Evolutionary conservation across 2,329 filamentous ascomycete species (phyloP), one percentile per base, ranked within the genome.

Genomic region (Cordyceps farinosa): DNA sequence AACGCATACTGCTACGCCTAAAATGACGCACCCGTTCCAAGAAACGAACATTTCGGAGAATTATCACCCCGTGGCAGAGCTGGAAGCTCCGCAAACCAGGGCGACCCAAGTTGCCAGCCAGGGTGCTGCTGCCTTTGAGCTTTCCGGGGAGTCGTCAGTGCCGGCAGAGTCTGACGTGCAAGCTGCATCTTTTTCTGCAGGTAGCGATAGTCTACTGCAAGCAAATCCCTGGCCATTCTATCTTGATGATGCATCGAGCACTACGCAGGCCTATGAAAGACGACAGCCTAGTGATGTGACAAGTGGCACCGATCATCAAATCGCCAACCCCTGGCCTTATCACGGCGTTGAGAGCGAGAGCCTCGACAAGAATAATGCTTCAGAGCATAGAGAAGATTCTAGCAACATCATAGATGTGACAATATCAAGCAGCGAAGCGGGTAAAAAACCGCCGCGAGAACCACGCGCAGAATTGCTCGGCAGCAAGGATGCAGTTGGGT

Each of bases 311-410:
- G 48, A 50, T n/a, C 63, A 64, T 10, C 29, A 17, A 8, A 27
- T 29, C 64, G 74, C 73, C 38, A 72, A 74, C 47, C 73, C 74
- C 10, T 76, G 74, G 73, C 67, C 74, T 17, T 76, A 74, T 40
- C 70, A 73, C 65, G 72, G 73, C 3, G 68, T 71, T 6, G 65
- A 66, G 55, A 59, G 22, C 11, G 54, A 63, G 8, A 13, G 9
- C 32, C 27, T 11, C n/a, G 29, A 40, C 8, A n/a, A 29, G 6
- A 5, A 1, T 11, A 15, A 42, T 22, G 27, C 34, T 42, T 6
- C 3, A 10, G 27, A 30, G 22, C 22, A 34, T 40, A 32, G 8
- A 8, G 13, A 32, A n/a, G 51, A 27, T 29, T 27, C 10, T 3
- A 36, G 3, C 10, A 30, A 32, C 5, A 8, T 44, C 30, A 34